Conservation (phyloP, 306 rosid species). For the Boehmeria nivea region DNA sequence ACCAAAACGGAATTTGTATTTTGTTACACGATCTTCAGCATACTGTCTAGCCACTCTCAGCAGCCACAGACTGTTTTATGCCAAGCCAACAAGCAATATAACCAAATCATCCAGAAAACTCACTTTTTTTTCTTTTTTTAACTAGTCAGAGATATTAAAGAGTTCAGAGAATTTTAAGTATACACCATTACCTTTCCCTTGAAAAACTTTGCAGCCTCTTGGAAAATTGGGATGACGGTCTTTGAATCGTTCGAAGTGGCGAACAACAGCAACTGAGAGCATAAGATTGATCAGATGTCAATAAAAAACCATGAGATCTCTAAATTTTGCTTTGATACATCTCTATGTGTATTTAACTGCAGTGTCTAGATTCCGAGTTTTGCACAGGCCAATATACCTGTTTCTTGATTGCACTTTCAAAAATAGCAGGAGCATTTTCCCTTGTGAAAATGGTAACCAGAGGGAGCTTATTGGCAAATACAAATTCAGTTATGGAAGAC, state of each 20-base stretch:
- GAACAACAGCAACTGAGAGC: constrained; percentile 65
- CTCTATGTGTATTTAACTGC: background rate
- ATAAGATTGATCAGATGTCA: constrained; percentile 17
- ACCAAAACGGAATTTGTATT: background rate
- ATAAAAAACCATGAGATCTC: background rate
- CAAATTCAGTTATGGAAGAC: constrained; percentile 69
- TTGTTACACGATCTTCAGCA: background rate
- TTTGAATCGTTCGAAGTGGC: constrained; percentile 63
- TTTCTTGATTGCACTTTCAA: constrained; percentile 88
- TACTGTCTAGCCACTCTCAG: background rate
- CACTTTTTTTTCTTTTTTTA: no score
- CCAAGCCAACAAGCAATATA: background rate
- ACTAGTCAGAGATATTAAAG: background rate
- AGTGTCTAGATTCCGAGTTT: background rate
- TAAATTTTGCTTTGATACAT: background rate
- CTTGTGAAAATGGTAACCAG: constrained; percentile 72
- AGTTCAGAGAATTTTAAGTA: background rate
- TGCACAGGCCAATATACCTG: constrained; percentile 58
- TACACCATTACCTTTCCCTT: constrained; percentile 78
- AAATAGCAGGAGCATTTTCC: constrained; percentile 78
- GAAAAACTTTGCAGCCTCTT: constrained; percentile 72
- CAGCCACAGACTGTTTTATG: background rate
- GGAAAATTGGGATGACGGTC: constrained; percentile 60
- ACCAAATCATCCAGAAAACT: background rate
- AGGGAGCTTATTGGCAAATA: constrained; percentile 79